Evolutionary conservation across 441 rosid genomes (phyloP), one percentile per base, ranked within the genome.

Genomic region (Caryocar brasiliense): DNA sequence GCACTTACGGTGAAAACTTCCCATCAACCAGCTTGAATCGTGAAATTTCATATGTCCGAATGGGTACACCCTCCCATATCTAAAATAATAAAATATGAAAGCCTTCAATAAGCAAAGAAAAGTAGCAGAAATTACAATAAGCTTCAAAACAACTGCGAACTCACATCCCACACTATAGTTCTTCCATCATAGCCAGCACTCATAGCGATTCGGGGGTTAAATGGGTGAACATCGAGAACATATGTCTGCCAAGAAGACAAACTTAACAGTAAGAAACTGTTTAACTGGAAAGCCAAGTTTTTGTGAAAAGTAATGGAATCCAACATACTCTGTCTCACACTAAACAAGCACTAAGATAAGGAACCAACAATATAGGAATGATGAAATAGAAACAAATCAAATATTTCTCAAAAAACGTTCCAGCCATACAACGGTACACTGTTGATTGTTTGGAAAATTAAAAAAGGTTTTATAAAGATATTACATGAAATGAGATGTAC

Each of bases 181-280:
- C 70, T 79, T 55, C 99, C 99, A 75, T 94, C 99, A 71, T 94
- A 94, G 55, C 99, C 99, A 64, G 98, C 96, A 70, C 98, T 94
- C 99, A 94, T 94, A 47, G 98, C 99, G 52, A 94, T 83, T 68
- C 98, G 84, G 2, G 96, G 96, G 65, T 94, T 90, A 77, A 82
- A 86, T 62, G 99, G 99, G 68, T 94, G 99, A 68, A 90, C 95
- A 58, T 94, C 99, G 74, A 94, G 75, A 65, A 94, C 99, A 76
- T 86, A 94, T 19, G 99, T 86, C 99, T 94, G 72, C 59, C 71
- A 71, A 50, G 28, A 65, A 59, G 19, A 56, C 14, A 29, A 48
- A 43, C 14, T 38, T 10, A 24, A 41, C 32, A 23, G 37, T 65
- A 17, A 63, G 59, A 59, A n/a, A n/a, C n/a, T n/a, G n/a, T n/a